Conservation (phyloP, 78 protist genomes). For the Planoprotostelium fungivorum region DNA sequence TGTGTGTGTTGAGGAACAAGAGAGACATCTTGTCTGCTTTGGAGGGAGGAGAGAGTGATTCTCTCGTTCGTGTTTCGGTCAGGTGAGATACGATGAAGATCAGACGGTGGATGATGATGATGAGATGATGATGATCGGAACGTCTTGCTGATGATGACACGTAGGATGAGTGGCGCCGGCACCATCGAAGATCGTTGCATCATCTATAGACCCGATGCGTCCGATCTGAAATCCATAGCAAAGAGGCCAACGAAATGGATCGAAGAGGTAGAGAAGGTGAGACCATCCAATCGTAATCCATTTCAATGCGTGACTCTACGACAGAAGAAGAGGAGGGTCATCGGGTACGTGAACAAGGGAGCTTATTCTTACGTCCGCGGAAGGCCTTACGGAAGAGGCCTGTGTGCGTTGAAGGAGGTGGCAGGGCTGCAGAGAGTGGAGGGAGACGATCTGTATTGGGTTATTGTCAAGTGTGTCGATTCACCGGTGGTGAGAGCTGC, state of each 20-base stretch:
- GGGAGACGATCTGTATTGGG: not conserved
- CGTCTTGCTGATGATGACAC: not conserved
- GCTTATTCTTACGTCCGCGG: not conserved
- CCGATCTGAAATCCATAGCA: not conserved
- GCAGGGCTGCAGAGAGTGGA: not conserved
- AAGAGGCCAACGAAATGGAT: not conserved
- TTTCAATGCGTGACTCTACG: not conserved
- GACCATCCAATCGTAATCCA: no score
- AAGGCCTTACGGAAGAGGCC: not conserved
- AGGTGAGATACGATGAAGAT: not conserved
- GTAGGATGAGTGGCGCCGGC: not conserved
- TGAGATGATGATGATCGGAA: no score
- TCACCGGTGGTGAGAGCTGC: not conserved
- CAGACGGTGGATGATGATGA: no score
- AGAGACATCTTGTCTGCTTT: not conserved
- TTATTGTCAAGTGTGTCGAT: not conserved
- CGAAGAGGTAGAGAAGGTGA: not conserved
- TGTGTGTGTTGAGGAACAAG: not conserved
- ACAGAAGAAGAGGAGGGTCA: not conserved
- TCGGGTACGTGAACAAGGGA: not conserved
- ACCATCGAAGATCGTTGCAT: not conserved
- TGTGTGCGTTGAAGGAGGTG: not conserved
- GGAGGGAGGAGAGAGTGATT: not conserved
- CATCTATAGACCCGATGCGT: not conserved
- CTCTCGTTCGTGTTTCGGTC: not conserved